Evolutionary conservation across 768 basidiomycete genomes (phyloP).

Genomic region (Rhodotorula babjevae): DNA sequence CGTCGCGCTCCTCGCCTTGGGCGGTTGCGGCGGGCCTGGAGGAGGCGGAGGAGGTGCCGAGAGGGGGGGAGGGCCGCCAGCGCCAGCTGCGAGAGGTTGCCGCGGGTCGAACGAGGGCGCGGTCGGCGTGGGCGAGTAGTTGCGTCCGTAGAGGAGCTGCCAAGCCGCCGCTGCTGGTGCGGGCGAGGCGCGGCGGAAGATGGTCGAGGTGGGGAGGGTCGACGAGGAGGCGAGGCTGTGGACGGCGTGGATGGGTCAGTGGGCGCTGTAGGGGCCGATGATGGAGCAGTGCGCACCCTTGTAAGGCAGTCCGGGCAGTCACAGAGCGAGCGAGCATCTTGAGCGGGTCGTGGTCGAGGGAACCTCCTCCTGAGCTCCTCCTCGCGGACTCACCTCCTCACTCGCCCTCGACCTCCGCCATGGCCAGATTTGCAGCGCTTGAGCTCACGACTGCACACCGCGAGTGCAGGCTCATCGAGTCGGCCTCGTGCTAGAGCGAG

Average conservation of each 20-base stretch:
- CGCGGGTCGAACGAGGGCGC: background rate
- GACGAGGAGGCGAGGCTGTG: background rate
- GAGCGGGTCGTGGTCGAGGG: too few relatives aligned
- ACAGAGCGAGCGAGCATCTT: background rate
- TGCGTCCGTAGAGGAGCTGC: background rate
- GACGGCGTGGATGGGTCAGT: background rate
- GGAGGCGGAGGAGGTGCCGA: background rate
- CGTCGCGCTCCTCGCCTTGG: conserved; percentile 7
- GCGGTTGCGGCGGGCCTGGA: background rate
- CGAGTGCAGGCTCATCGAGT: too few relatives aligned
- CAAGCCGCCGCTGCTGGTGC: background rate
- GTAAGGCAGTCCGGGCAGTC: too few relatives aligned
- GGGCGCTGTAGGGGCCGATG: background rate
- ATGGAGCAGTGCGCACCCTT: background rate
- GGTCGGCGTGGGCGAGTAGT: background rate
- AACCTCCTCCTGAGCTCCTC: too few relatives aligned
- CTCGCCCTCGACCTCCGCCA: too few relatives aligned
- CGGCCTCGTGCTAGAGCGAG: too few relatives aligned
- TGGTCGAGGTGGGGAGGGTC: background rate
- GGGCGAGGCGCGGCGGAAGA: background rate
- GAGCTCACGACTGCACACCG: too few relatives aligned
- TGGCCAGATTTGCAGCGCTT: too few relatives aligned
- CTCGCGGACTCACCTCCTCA: too few relatives aligned
- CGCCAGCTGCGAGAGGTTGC: background rate
- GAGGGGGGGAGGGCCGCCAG: background rate